Percentiles rank a stretch among this genome's conserved stretches.
phyloP scores from a whole-genome alignment of 768 basidiomycete genomes.

The Serendipita vermifera region DNA sequence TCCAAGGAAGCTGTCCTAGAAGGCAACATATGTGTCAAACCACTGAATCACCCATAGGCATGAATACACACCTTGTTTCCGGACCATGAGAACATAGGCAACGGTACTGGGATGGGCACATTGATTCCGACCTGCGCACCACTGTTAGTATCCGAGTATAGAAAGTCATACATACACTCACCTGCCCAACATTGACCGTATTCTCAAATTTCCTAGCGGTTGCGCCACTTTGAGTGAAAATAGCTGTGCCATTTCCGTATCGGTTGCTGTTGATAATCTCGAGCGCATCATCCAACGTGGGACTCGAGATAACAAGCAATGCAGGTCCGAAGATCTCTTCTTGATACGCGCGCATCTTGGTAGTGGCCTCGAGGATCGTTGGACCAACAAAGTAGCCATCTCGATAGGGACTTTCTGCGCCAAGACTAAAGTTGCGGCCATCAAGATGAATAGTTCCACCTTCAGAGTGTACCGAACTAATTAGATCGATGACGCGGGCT shows the following conservation, averaged over 20 bases:
- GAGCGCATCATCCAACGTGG: constrained; percentile 82
- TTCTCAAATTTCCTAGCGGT: constrained; percentile 88
- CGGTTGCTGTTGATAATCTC: constrained; percentile 77
- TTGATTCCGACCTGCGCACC: constrained; percentile 76
- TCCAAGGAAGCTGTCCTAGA: constrained; percentile 59
- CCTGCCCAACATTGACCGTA: constrained; percentile 62
- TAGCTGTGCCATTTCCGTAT: constrained; percentile 90
- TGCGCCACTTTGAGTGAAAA: constrained; percentile 93
- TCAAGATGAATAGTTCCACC: constrained; percentile 82
- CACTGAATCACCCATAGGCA: not conserved
- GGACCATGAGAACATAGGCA: constrained; percentile 89
- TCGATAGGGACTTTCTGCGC: constrained; percentile 46
- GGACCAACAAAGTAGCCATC: constrained; percentile 92
- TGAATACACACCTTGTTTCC: constrained; percentile 61
- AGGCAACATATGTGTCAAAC: too few relatives aligned
- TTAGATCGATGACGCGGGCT: constrained; percentile 57
- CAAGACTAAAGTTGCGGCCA: constrained; percentile 57
- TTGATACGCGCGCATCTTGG: constrained; percentile 74
- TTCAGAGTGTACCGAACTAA: constrained; percentile 43
- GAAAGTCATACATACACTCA: not conserved
- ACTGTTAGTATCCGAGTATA: not conserved
- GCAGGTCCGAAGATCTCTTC: constrained; percentile 96
- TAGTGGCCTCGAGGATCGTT: constrained; percentile 73
- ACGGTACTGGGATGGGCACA: constrained; percentile 82
- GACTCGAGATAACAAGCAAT: constrained; percentile 59